Percentiles rank a stretch among this genome's conserved stretches.
These are phyloP conservation scores for Aspergillus pseudotamarii DNA, from an alignment of 2,329 filamentous ascomycete genomes.

Conservation along the genomic window DNA sequence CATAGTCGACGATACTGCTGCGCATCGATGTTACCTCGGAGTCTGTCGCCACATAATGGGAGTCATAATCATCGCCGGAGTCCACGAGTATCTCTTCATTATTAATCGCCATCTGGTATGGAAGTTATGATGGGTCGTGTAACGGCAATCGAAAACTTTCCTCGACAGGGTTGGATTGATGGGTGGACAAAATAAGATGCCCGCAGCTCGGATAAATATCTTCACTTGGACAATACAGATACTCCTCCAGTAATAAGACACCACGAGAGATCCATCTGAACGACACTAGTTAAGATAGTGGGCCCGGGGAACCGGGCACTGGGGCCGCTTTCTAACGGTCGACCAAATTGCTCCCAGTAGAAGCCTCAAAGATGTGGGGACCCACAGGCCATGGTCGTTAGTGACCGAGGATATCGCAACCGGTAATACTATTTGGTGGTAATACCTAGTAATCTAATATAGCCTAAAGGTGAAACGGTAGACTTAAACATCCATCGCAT, in stretches of 20 bases:
- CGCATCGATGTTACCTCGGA: not conserved
- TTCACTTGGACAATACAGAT: not conserved
- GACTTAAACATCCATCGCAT: too few relatives aligned
- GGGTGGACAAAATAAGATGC: not conserved
- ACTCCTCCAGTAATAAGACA: not conserved
- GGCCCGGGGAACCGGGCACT: not conserved
- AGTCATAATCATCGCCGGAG: not conserved
- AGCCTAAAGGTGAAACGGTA: too few relatives aligned
- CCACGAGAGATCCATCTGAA: not conserved
- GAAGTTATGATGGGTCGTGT: not conserved
- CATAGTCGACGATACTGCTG: slow-evolving; percentile 30
- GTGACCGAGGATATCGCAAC: too few relatives aligned
- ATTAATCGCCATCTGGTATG: not conserved
- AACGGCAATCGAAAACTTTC: too few relatives aligned
- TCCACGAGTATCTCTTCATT: not conserved
- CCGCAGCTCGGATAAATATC: not conserved
- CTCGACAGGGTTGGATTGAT: too few relatives aligned
- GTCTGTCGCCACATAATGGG: not conserved
- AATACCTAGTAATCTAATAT: too few relatives aligned
- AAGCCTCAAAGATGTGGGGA: not conserved
- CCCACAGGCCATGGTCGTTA: too few relatives aligned
- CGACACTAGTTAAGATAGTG: not conserved
- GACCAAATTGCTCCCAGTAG: not conserved
- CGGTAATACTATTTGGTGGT: too few relatives aligned
- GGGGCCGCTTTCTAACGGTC: not conserved